These are phyloP conservation scores for Suillus alpinus DNA, from an alignment of 768 basidiomycete species.

Conservation along the genomic window DNA sequence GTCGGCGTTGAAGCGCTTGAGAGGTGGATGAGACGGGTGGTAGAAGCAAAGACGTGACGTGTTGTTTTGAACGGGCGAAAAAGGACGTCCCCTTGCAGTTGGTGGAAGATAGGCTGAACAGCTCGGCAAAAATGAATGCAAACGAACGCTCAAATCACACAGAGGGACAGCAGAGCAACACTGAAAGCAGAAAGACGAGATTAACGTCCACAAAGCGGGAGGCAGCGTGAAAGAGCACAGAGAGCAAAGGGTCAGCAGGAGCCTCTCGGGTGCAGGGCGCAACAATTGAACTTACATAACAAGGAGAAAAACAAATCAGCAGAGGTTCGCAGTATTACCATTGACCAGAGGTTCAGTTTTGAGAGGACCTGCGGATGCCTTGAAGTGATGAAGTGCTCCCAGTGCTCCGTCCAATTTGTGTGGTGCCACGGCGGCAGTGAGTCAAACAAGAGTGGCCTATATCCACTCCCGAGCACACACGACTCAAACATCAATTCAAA, in stretches of 20 bases:
- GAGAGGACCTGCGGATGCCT: conserved; percentile 16
- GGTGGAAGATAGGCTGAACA: conserved; percentile 18
- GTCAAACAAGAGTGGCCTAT: conserved; percentile 14
- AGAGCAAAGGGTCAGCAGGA: conserved; percentile 20
- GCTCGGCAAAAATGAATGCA: conserved; percentile 24
- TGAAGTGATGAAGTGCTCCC: conserved; percentile 22
- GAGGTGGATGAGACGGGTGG: conserved; percentile 19
- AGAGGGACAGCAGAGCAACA: conserved; percentile 18
- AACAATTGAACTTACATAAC: conserved; percentile 36
- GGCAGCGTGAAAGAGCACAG: conserved; percentile 14
- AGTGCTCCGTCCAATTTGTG: conserved; percentile 20
- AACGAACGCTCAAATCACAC: conserved; percentile 32
- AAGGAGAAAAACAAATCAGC: conserved; percentile 22
- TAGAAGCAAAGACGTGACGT: conserved; percentile 27
- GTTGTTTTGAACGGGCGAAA: conserved; percentile 25
- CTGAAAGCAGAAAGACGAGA: conserved; percentile 18
- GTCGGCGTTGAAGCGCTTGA: conserved; percentile 15
- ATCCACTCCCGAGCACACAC: conserved; percentile 22
- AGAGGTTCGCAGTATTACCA: conserved; percentile 29
- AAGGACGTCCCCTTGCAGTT: conserved; percentile 22
- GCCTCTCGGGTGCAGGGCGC: conserved; percentile 18
- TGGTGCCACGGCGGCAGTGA: conserved; percentile 25
- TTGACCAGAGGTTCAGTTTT: conserved; percentile 27
- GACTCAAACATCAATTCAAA: conserved; percentile 28
- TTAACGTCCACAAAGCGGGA: conserved; percentile 22